Evolutionary conservation across 257 asterid species (phyloP).

Genomic region (Nicotiana benthamiana): DNA sequence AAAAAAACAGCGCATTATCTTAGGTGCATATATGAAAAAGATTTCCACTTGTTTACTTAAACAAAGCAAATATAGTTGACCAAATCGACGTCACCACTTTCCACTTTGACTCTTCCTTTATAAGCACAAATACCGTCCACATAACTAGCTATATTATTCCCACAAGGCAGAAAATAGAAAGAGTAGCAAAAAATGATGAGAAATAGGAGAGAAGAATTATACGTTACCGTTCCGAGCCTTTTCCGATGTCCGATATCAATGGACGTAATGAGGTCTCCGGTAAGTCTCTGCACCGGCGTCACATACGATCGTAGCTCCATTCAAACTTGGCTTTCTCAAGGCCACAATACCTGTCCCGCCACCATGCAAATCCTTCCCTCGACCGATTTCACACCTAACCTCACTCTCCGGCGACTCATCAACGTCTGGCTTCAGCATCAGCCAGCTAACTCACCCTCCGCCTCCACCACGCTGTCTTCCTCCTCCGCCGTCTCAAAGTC

Average conservation of each 20-base stretch:
- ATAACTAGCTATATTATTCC: background rate
- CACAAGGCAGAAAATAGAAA: background rate
- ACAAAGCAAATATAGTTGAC: conserved; percentile 26
- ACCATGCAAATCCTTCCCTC: conserved; percentile 78
- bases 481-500: conserved; percentile 27
- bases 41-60: conserved; percentile 12
- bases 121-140: conserved; percentile 11
- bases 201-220: conserved; percentile 33
- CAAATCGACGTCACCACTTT: conserved; percentile 30
- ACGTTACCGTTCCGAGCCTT: conserved; percentile 58
- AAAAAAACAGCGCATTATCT: background rate
- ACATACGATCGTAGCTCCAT: conserved; percentile 90
- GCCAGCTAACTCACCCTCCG: background rate
- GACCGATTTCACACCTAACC: conserved; percentile 66
- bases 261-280: conserved; percentile 96
- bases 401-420: conserved; percentile 90
- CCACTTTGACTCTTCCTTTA: conserved; percentile 10
- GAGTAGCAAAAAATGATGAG: conserved; percentile 2
- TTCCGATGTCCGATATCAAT: conserved; percentile 94
- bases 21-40: background rate
- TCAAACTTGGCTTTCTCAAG: conserved; percentile 75
- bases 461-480: conserved; percentile 23
- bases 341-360: conserved; percentile 90
- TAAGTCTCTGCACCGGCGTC: conserved; percentile 88
- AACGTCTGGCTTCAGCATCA: conserved; percentile 54